phyloP scores from a whole-genome alignment of 163 green algal genomes.

The Volvox carteri region DNA sequence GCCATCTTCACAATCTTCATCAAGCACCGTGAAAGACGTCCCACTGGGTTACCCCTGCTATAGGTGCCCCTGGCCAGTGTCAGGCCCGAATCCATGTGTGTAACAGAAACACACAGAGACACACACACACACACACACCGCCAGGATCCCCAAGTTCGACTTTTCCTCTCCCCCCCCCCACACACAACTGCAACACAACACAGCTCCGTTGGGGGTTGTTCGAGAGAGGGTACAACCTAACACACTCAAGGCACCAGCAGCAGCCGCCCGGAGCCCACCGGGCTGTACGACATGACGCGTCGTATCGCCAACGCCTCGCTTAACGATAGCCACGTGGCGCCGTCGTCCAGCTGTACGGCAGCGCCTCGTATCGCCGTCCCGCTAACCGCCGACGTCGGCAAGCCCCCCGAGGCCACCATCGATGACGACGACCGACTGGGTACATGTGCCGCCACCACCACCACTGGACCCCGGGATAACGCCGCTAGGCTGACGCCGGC shows the following conservation, averaged over 20 bases:
- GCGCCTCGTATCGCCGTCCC: neutral
- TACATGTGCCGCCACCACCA: constrained; percentile 47
- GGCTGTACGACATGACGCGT: constrained; percentile 41
- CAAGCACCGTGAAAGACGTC: too few relatives aligned
- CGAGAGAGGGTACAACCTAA: too few relatives aligned
- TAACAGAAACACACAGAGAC: too few relatives aligned
- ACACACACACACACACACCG: too few relatives aligned
- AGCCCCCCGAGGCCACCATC: neutral
- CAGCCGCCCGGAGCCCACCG: constrained; percentile 28
- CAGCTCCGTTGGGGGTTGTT: too few relatives aligned
- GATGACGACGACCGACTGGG: constrained; percentile 13
- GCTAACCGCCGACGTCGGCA: constrained; percentile 17
- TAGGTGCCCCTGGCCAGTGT: too few relatives aligned
- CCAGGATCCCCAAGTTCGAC: too few relatives aligned
- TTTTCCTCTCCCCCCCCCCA: too few relatives aligned
- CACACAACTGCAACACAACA: too few relatives aligned
- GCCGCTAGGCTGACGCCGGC: neutral
- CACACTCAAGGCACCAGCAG: constrained; percentile 42
- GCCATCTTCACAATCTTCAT: too few relatives aligned
- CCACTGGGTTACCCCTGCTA: too few relatives aligned
- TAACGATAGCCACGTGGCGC: constrained; percentile 4
- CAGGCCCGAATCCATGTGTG: too few relatives aligned
- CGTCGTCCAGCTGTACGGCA: constrained; percentile 30
- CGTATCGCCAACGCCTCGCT: constrained; percentile 46
- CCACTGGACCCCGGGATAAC: constrained; percentile 22